phyloP scores from a whole-genome alignment of 768 basidiomycete species.

The Candolleomyces eurysporus region DNA sequence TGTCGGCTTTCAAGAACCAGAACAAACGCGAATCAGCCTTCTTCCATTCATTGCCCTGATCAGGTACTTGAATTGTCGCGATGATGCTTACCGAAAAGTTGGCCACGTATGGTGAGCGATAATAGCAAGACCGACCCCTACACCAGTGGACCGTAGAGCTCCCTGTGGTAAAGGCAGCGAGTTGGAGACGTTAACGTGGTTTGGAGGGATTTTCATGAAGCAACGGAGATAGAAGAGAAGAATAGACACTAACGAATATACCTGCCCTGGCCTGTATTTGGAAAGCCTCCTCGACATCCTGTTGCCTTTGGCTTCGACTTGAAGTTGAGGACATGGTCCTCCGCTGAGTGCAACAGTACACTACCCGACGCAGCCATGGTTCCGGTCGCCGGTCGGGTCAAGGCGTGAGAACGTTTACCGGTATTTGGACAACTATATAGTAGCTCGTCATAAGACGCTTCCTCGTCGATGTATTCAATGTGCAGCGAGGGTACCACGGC shows the following conservation, averaged over 20 bases:
- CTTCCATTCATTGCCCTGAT: background rate
- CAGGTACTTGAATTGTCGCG: background rate
- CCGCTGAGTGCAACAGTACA: background rate
- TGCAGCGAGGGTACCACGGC: too few species aligned
- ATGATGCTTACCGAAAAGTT: constrained; percentile 52
- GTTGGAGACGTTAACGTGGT: constrained; percentile 11
- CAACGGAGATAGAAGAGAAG: background rate
- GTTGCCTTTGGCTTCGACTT: constrained; percentile 42
- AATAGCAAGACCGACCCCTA: constrained; percentile 60
- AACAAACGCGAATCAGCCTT: background rate
- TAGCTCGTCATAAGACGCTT: background rate
- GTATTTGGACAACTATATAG: background rate
- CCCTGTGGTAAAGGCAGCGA: constrained; percentile 37
- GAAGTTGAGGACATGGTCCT: constrained; percentile 20
- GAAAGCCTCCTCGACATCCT: constrained; percentile 59
- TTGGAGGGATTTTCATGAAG: constrained; percentile 4
- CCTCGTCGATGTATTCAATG: background rate
- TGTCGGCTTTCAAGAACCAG: constrained; percentile 52
- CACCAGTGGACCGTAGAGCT: constrained; percentile 46
- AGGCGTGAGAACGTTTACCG: background rate
- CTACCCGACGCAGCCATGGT: background rate
- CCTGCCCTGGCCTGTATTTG: constrained; percentile 58
- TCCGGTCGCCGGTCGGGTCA: background rate
- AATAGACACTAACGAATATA: constrained; percentile 42
- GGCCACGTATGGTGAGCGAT: constrained; percentile 74